Evolutionary conservation across 202 grass and related monocot species (phyloP), one percentile per base, ranked within the genome.

Genomic region (Cymbopogon flexuosus): DNA sequence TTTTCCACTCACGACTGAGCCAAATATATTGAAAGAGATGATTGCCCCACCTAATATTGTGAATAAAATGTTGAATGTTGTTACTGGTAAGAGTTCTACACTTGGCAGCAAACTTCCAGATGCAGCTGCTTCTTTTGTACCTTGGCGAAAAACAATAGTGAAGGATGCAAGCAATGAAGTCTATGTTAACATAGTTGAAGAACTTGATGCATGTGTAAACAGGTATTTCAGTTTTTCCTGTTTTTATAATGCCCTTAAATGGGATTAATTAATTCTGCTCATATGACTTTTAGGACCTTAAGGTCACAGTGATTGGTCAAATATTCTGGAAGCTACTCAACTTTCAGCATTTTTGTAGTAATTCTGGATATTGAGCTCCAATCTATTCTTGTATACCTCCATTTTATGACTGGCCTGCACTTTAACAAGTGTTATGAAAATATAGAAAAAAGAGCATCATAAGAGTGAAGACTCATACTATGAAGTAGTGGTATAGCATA

Each of bases 1-100:
- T 23, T 93, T 93, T 87, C 95, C 95, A 6, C 88, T 94, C 30
- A 98, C 90, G 23, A 98, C 95, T 14, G 95, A 98, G 83, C 90
- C 88, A 78, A 98, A 93, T 13, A 81, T 94, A 37, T 87, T 98
- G 58, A 88, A 91, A 80, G 95, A 98, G 40, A 88, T 98, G 88
- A 84, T 98, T 67, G 47, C 82, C 0, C 88, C 83, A 16, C 95
- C 95, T 76, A 93, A 88, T 77, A 80, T 98, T 31, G 90, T 94
- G 33, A 94, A 78, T 59, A 98, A 98, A 85, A 87, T 98, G 90
- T 52, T 98, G 54, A 89, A 87, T 78, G 85, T 90, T 62, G 82
- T 98, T 52, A 98, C 88, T 12, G 95, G 95, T 59, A 94, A 94
- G 77, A 85, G 72, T 78, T 90, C 91, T 47, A 77, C 81, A 71